phyloP scores from a whole-genome alignment of 345 rosid genomes.

The Aurinia saxatilis region DNA sequence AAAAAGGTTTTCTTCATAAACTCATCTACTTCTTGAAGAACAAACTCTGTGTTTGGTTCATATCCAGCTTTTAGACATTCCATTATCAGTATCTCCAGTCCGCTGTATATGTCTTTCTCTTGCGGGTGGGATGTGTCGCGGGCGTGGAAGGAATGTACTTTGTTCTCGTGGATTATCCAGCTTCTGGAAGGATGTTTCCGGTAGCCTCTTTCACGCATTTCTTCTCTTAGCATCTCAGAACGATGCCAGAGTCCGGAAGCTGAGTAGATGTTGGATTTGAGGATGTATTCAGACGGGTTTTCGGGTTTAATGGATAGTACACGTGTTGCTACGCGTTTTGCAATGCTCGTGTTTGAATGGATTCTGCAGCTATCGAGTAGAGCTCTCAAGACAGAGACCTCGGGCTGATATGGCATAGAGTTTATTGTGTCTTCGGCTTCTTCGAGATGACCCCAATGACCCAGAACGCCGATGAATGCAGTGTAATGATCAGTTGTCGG shows the following conservation, averaged over 20 bases:
- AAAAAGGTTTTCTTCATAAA: constrained; percentile 68
- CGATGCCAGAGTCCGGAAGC: constrained; percentile 84
- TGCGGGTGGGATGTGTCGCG: constrained; percentile 55
- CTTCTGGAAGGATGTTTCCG: constrained; percentile 68
- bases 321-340: constrained; percentile 49
- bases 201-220: constrained; percentile 55
- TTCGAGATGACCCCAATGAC: constrained; percentile 70
- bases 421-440: constrained; percentile 59
- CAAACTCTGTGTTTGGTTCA: constrained; percentile 70
- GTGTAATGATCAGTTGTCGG: constrained; percentile 68
- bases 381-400: constrained; percentile 56
- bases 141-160: constrained; percentile 51
- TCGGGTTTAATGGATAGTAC: constrained; percentile 47
- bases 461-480: constrained; percentile 53
- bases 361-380: constrained; percentile 72
- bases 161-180: constrained; percentile 66
- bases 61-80: constrained; percentile 76
- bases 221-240: constrained; percentile 57
- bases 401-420: constrained; percentile 47
- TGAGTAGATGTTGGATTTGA: constrained; percentile 75
- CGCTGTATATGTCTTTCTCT: constrained; percentile 61
- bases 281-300: constrained; percentile 61
- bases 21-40: constrained; percentile 89
- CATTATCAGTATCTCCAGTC: constrained; percentile 56
- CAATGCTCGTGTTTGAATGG: constrained; percentile 45